Conservation (phyloP, 352 stramenopile genomes). For the Peronospora destructor region DNA sequence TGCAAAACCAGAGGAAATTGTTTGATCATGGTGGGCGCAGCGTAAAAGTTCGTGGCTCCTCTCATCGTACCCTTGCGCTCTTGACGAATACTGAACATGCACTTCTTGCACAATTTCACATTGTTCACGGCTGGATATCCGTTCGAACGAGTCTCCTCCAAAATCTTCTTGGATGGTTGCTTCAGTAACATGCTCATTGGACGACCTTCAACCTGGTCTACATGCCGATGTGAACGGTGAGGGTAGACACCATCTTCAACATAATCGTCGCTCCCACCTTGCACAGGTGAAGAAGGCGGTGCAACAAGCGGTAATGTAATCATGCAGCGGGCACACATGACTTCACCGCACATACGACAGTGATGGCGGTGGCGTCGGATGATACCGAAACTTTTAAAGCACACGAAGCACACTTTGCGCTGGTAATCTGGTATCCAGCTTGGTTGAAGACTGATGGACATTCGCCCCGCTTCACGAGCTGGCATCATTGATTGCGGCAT, state of each 20-base stretch:
- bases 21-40: constrained; percentile 40
- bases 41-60: constrained; percentile 42
- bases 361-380: constrained; percentile 60
- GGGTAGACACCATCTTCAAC: not conserved
- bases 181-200: constrained; percentile 27
- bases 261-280: constrained; percentile 13
- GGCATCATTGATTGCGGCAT: constrained; percentile 9
- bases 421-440: constrained; percentile 57
- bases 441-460: constrained; percentile 29
- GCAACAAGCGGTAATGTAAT: constrained; percentile 57
- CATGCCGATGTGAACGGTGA: constrained; percentile 14
- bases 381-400: constrained; percentile 63
- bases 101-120: constrained; percentile 76
- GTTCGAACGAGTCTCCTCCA: constrained; percentile 33
- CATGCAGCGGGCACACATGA: constrained; percentile 65
- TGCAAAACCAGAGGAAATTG: constrained; percentile 41
- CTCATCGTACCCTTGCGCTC: constrained; percentile 53
- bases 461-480: constrained; percentile 18
- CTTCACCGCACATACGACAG: constrained; percentile 72
- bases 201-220: constrained; percentile 14
- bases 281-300: constrained; percentile 24
- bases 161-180: constrained; percentile 37
- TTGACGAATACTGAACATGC: constrained; percentile 56
- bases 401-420: constrained; percentile 57
- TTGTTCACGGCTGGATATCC: constrained; percentile 55